These are phyloP conservation scores for Colletotrichum karsti DNA, from an alignment of 2,329 filamentous ascomycete genomes.

Conservation along the genomic window DNA sequence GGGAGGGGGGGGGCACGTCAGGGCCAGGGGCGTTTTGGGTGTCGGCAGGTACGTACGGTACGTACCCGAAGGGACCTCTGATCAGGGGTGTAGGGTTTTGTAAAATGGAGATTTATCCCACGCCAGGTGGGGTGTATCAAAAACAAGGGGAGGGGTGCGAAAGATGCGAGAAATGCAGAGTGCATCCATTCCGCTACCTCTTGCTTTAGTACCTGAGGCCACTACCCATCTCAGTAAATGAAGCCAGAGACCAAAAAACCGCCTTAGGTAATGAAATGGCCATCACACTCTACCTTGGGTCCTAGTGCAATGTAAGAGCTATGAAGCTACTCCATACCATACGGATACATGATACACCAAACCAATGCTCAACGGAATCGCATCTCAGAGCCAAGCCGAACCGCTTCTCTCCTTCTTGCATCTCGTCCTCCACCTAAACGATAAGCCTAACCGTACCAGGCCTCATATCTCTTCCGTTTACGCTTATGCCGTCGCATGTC, in stretches of 20 bases:
- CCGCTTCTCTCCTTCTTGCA: too few species aligned
- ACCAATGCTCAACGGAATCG: too few species aligned
- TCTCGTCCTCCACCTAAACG: too few species aligned
- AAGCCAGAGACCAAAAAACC: not conserved
- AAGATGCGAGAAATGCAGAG: not conserved
- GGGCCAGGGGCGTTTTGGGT: not conserved
- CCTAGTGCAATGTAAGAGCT: too few species aligned
- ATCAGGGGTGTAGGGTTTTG: not conserved
- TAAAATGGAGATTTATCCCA: too few species aligned
- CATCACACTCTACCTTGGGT: not conserved
- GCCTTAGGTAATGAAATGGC: not conserved
- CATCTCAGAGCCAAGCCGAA: too few species aligned
- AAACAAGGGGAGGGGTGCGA: not conserved
- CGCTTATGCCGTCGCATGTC: not conserved
- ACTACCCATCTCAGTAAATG: not conserved
- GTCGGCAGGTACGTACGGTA: not conserved
- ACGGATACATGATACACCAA: too few species aligned
- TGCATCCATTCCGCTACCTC: not conserved
- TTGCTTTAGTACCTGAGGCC: not conserved
- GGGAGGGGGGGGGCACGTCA: not conserved
- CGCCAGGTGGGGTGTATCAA: not conserved
- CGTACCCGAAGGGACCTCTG: not conserved
- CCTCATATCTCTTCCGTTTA: too few species aligned
- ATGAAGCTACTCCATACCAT: too few species aligned
- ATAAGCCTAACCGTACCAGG: too few species aligned